phyloP scores from a whole-genome alignment of 768 basidiomycete genomes.

The Trametes cubensis region DNA sequence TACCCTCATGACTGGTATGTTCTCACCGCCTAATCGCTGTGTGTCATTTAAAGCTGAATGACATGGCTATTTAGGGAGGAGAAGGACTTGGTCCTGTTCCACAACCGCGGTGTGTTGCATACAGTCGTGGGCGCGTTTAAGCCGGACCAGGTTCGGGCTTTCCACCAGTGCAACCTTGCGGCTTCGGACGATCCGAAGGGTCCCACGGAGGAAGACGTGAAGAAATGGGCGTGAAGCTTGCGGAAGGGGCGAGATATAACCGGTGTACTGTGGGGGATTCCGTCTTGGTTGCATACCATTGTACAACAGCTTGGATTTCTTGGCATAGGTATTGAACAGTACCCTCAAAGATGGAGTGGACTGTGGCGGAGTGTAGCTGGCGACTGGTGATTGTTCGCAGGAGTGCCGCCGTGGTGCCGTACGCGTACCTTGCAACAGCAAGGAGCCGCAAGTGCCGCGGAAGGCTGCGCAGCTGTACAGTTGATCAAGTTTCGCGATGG shows the following conservation, averaged over 20 bases:
- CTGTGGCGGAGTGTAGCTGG: too few species aligned
- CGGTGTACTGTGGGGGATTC: not conserved
- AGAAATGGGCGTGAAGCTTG: slow-evolving; percentile 51
- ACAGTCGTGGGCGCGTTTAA: slow-evolving; percentile 78
- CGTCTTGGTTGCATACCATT: too few species aligned
- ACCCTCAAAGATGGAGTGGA: too few species aligned
- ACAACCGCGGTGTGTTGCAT: slow-evolving; percentile 82
- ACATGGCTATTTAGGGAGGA: slow-evolving; percentile 42
- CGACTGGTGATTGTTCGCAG: too few species aligned
- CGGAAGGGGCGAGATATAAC: not conserved
- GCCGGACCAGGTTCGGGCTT: slow-evolving; percentile 67
- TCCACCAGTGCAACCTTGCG: slow-evolving; percentile 90
- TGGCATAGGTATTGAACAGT: too few species aligned
- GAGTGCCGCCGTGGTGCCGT: too few species aligned
- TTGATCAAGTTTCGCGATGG: slow-evolving; percentile 1
- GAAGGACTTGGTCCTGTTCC: slow-evolving; percentile 81
- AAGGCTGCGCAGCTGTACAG: not conserved
- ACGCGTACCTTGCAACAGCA: too few species aligned
- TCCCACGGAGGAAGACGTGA: slow-evolving; percentile 67
- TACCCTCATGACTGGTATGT: slow-evolving; percentile 87
- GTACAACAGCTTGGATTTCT: too few species aligned
- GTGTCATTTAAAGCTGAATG: not conserved
- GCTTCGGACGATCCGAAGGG: slow-evolving; percentile 72
- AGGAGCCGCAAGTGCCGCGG: not conserved
- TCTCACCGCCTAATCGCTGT: not conserved